Evolutionary conservation across 306 rosid genomes (phyloP), one percentile per base, ranked within the genome.

Genomic region (Mimosa pudica): DNA sequence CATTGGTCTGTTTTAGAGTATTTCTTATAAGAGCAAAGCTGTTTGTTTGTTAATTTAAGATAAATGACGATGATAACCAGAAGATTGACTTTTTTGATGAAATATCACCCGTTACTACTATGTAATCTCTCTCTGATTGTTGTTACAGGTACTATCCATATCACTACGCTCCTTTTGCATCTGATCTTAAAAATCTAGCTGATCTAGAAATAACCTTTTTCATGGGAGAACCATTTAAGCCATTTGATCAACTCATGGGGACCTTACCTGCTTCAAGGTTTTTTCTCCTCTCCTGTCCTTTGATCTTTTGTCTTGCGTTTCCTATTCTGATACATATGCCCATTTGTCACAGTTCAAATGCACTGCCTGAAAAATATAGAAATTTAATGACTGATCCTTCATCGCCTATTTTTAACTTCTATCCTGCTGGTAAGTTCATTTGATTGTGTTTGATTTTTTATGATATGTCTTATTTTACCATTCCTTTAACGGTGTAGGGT

Each of bases 231-330:
- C 92, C 98, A 69, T 95, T 95, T 84, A 92, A 90, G 82, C 98
- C 98, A 78, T 90, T 95, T 77, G 98, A 95, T 87, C 98, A 95
- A 86, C 97, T 95, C 63, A 92, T 95, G 98, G 98, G 98, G 81
- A 95, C 98, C 71, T 85, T 95, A 79, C 98, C 98, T 12, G 89
- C 98, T 71, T 89, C 97, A 81, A 95, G 98, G 98, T 95, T 74
- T 77, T 76, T 64, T 73, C 78, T 14, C 62, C 71, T 33, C 74
- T 69, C 54, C 75, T 78, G 64, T 70, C 77, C 17, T 71, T 67
- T 62, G 41, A 71, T 85, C 73, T 80, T 45, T 75, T 46, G 46
- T 51, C 32, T 74, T 77, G 68, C 13, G 64, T 70, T 48, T 78
- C 55, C 65, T 63, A 60, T 82, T 60, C 77, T 77, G 69, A 81